A percentile compares a stretch with the other conserved stretches of the same genome.
These are phyloP conservation scores for Fagus crenata DNA, from an alignment of 306 rosid genomes.

Conservation along the genomic window DNA sequence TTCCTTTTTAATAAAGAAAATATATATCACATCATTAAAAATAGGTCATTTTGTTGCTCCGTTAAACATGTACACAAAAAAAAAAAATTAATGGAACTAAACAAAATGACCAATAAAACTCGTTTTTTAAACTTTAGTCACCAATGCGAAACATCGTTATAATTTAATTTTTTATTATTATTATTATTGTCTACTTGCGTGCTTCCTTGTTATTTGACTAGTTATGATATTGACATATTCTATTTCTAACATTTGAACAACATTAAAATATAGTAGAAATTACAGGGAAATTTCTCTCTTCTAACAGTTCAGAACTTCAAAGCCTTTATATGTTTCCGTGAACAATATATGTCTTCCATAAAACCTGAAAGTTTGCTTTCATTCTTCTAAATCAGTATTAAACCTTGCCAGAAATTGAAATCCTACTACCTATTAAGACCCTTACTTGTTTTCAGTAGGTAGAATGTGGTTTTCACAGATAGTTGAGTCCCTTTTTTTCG, in stretches of 20 bases:
- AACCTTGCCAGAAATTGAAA: neutral
- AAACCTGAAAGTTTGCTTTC: neutral
- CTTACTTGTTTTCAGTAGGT: neutral
- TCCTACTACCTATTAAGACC: neutral
- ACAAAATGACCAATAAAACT: too few species aligned
- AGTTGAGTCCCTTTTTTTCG: slow-evolving; percentile 14
- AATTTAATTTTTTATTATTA: too few species aligned
- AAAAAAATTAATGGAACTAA: too few species aligned
- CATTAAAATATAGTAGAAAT: neutral
- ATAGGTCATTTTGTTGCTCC: too few species aligned
- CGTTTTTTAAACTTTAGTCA: too few species aligned
- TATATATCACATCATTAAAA: too few species aligned
- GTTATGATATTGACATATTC: too few species aligned
- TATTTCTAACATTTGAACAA: neutral
- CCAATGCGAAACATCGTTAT: too few species aligned
- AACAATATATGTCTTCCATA: neutral
- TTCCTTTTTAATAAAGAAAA: too few species aligned
- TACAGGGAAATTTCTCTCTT: neutral
- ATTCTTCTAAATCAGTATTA: neutral
- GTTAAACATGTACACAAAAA: too few species aligned
- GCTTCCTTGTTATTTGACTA: too few species aligned
- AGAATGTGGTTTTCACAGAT: slow-evolving; percentile 2
- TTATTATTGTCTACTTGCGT: too few species aligned
- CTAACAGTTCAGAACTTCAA: neutral
- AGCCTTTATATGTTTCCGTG: neutral